Conservation (phyloP, 371 early-diverging fungal species). For the Saksenaea vasiformis region DNA sequence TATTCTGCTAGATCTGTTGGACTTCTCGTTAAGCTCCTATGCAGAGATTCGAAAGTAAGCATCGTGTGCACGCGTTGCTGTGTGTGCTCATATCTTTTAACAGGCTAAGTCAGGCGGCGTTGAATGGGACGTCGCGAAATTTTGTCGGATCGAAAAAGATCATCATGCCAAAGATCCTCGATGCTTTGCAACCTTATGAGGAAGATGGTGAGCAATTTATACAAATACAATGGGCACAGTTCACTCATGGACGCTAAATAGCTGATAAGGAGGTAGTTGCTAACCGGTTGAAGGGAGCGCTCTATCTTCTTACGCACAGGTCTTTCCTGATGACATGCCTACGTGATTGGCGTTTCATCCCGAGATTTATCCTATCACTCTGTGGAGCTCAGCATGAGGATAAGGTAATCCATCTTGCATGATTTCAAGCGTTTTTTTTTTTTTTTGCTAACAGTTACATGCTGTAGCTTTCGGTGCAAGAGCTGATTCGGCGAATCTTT, state of each 20-base stretch:
- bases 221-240: background rate
- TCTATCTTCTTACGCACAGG: conserved; percentile 65
- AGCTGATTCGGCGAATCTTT: conserved; percentile 68
- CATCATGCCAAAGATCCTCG: conserved; percentile 60
- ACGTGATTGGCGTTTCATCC: conserved; percentile 66
- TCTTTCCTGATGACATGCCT: conserved; percentile 57
- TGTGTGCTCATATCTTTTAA: background rate
- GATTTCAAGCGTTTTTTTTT: background rate
- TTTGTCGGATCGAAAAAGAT: conserved; percentile 59
- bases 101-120: conserved; percentile 61
- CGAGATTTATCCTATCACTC: conserved; percentile 61
- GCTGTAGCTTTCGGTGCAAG: conserved; percentile 69
- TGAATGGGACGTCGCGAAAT: conserved; percentile 55
- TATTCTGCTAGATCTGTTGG: conserved; percentile 59
- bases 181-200: conserved; percentile 47
- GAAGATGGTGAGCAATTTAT: conserved; percentile 27
- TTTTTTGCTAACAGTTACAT: background rate
- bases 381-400: conserved; percentile 79
- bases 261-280: conserved; percentile 39
- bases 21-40: conserved; percentile 71
- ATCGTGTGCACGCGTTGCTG: background rate
- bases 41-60: conserved; percentile 71
- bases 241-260: background rate
- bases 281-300: conserved; percentile 78
- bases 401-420: conserved; percentile 41